These are phyloP conservation scores for Trichosporon faecale DNA, from an alignment of 1,284 basidiomycete genomes.

Conservation along the genomic window DNA sequence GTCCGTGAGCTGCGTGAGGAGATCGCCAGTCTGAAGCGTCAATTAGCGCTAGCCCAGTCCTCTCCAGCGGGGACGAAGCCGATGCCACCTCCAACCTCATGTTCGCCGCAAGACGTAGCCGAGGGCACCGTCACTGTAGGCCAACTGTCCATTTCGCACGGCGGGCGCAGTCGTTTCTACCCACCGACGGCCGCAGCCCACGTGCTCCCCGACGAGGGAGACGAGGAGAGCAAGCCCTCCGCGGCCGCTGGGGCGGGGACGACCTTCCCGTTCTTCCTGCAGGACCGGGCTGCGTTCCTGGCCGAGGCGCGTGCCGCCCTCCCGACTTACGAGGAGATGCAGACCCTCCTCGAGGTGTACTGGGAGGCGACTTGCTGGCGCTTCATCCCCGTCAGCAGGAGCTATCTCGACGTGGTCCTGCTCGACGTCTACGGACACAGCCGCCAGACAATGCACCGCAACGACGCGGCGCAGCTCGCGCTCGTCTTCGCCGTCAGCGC, in stretches of 20 bases:
- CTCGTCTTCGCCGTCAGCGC: slow-evolving; percentile 1
- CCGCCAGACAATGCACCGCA: slow-evolving; percentile 1
- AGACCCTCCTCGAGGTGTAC: slow-evolving; percentile 5
- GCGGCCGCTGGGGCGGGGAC: not conserved
- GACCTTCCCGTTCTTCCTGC: slow-evolving; percentile 6
- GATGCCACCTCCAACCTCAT: not conserved
- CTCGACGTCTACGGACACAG: not conserved
- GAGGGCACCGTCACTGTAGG: slow-evolving; percentile 2
- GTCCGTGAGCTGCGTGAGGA: slow-evolving; percentile 5
- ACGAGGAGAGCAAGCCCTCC: slow-evolving; percentile 7
- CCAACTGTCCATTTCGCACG: not conserved
- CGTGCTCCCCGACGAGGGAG: slow-evolving; percentile 6
- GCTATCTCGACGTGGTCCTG: slow-evolving; percentile 5
- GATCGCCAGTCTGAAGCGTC: not conserved
- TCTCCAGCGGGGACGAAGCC: not conserved
- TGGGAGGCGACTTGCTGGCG: slow-evolving; percentile 7
- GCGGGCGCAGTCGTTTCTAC: not conserved
- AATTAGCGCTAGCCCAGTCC: not conserved
- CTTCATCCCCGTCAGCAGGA: not conserved
- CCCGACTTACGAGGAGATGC: slow-evolving; percentile 4
- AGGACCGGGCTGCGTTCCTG: slow-evolving; percentile 1
- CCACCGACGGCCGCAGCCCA: not conserved
- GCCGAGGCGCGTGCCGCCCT: not conserved
- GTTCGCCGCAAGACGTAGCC: not conserved
- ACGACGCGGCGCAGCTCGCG: slow-evolving; percentile 7